Percentiles rank a stretch among this genome's conserved stretches.
Evolutionary conservation across 495 filamentous ascomycete genomes (phyloP).

Genomic region (Aspergillus nidulans): DNA sequence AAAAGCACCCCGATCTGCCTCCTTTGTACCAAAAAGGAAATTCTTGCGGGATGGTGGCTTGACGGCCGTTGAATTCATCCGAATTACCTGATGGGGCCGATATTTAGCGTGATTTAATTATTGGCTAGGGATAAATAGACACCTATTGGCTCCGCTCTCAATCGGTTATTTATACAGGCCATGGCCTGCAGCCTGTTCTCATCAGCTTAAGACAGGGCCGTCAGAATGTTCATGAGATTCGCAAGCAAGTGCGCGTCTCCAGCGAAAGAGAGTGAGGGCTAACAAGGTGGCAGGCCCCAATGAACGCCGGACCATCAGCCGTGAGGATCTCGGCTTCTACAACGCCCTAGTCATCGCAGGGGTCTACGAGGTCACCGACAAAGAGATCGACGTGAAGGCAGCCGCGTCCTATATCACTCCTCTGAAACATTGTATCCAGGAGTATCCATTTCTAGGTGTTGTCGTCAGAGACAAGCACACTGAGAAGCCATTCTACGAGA

Average conservation of each 20-base stretch:
- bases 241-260: background rate
- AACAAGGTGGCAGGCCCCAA: constrained; percentile 18
- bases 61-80: background rate
- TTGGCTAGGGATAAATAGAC: background rate
- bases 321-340: constrained; percentile 24
- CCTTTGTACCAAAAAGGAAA: background rate
- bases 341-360: constrained; percentile 21
- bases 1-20: too few species aligned
- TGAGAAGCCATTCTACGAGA: constrained; percentile 18
- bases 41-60: background rate
- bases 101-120: background rate
- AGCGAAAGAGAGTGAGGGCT: background rate
- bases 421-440: constrained; percentile 15
- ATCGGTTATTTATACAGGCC: background rate
- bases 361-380: constrained; percentile 17
- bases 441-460: constrained; percentile 18
- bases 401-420: constrained; percentile 13
- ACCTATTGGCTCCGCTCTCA: background rate
- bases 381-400: constrained; percentile 6
- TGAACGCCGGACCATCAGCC: constrained; percentile 25
- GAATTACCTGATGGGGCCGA: background rate
- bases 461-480: constrained; percentile 21
- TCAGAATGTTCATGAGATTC: background rate
- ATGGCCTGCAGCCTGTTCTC: too few species aligned
- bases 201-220: too few species aligned